A percentile compares a stretch with the other conserved stretches of the same genome.
Evolutionary conservation across 2,329 filamentous ascomycete genomes (phyloP).

Genomic region (Aspergillus transmontanensis): DNA sequence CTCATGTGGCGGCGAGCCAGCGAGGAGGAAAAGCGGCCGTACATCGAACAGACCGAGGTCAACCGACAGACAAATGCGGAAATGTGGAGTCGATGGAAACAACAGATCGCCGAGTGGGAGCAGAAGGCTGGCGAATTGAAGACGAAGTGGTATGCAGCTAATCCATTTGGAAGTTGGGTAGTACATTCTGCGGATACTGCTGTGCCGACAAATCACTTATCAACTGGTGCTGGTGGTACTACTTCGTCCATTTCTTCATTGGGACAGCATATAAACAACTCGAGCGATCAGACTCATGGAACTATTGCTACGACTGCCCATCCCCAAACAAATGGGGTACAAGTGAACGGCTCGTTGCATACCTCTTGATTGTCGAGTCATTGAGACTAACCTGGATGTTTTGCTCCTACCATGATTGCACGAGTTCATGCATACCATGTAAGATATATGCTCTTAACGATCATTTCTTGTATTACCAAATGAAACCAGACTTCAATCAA

Average conservation of each 20-base stretch:
- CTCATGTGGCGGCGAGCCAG: conserved; percentile 85
- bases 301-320: not conserved
- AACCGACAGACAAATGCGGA: conserved; percentile 70
- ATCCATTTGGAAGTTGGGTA: conserved; percentile 41
- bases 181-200: not conserved
- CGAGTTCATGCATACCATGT: not conserved
- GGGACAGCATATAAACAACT: not conserved
- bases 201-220: not conserved
- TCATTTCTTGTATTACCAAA: not conserved
- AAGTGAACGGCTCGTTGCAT: not conserved
- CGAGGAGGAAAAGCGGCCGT: conserved; percentile 73
- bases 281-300: not conserved
- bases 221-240: not conserved
- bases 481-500: not conserved
- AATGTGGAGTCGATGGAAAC: conserved; percentile 72
- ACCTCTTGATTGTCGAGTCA: not conserved
- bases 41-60: conserved; percentile 70
- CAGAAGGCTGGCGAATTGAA: conserved; percentile 40
- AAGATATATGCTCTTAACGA: not conserved
- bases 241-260: not conserved
- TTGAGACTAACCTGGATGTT: not conserved
- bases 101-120: conserved; percentile 58
- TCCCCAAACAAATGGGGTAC: not conserved
- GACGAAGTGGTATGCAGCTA: conserved; percentile 41
- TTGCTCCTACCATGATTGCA: not conserved